phyloP scores from a whole-genome alignment of 2,329 filamentous ascomycete species.

The Cladosporium sp. region DNA sequence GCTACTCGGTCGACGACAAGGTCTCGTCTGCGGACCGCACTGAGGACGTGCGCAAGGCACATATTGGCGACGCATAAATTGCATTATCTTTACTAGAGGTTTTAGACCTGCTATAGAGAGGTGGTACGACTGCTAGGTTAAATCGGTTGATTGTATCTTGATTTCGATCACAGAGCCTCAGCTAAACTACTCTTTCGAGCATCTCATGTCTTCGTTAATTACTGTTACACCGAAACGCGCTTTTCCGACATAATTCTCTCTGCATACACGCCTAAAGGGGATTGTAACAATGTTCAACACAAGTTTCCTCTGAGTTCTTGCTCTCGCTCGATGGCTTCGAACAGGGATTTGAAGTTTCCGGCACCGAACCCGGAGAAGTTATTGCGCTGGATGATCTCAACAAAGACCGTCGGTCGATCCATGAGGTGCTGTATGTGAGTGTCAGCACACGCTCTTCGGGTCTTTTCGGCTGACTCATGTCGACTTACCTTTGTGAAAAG shows the following conservation, averaged over 20 bases:
- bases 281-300: slow-evolving; percentile 22
- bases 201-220: background rate
- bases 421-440: slow-evolving; percentile 64
- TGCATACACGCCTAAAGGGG: background rate
- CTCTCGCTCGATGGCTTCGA: slow-evolving; percentile 93
- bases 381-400: slow-evolving; percentile 93
- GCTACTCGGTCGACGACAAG: slow-evolving; percentile 1
- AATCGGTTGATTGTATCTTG: background rate
- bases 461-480: background rate
- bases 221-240: background rate
- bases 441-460: background rate
- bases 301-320: slow-evolving; percentile 84
- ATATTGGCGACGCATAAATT: background rate
- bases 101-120: background rate
- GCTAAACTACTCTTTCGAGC: background rate
- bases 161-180: background rate
- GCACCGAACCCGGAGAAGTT: slow-evolving; percentile 91
- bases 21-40: background rate
- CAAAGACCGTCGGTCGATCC: slow-evolving; percentile 92
- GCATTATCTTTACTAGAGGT: background rate
- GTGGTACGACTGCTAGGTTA: background rate
- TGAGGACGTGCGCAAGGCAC: slow-evolving; percentile 1
- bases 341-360: slow-evolving; percentile 92
- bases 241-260: background rate
- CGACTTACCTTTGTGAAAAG: slow-evolving; percentile 49